These are phyloP conservation scores for Geoglossum cookeanum DNA, from an alignment of 2,329 filamentous ascomycete species.

Conservation along the genomic window DNA sequence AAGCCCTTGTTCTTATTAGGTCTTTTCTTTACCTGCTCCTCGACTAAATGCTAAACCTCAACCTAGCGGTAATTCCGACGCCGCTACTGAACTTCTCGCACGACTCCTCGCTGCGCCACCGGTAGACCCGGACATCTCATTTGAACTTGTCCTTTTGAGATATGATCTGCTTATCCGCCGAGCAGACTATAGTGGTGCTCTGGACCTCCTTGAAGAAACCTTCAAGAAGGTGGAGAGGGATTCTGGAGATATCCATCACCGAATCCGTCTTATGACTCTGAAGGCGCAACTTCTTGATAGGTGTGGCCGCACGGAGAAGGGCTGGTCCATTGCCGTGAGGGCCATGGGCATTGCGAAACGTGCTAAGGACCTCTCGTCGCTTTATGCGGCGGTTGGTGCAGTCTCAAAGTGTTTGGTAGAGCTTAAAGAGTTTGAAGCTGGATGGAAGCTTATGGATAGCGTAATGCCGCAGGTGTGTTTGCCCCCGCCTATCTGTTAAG, in stretches of 20 bases:
- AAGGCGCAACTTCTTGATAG: constrained; percentile 54
- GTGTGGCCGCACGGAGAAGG: constrained; percentile 50
- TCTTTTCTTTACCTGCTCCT: constrained; percentile 1
- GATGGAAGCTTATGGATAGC: constrained; percentile 42
- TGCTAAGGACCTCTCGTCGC: constrained; percentile 43
- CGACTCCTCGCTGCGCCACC: constrained; percentile 34
- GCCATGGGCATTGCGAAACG: constrained; percentile 57
- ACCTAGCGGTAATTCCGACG: constrained; percentile 33
- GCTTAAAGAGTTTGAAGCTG: constrained; percentile 50
- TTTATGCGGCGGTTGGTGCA: constrained; percentile 54
- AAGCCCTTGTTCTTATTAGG: constrained; percentile 4
- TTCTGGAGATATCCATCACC: constrained; percentile 44
- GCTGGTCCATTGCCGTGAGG: constrained; percentile 56
- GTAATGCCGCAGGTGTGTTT: constrained; percentile 47
- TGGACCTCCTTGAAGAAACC: constrained; percentile 33
- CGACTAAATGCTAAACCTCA: constrained; percentile 9
- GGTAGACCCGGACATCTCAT: constrained; percentile 38
- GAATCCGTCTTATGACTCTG: constrained; percentile 49
- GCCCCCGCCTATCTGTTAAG: background rate
- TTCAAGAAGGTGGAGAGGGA: constrained; percentile 32
- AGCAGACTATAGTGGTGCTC: constrained; percentile 32
- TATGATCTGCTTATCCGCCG: constrained; percentile 39
- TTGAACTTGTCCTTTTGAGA: constrained; percentile 38
- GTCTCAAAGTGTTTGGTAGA: constrained; percentile 50
- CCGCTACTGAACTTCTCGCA: constrained; percentile 35